These are phyloP conservation scores for Hortiboletus rubellus DNA, from an alignment of 1,284 basidiomycete species.

Conservation along the genomic window DNA sequence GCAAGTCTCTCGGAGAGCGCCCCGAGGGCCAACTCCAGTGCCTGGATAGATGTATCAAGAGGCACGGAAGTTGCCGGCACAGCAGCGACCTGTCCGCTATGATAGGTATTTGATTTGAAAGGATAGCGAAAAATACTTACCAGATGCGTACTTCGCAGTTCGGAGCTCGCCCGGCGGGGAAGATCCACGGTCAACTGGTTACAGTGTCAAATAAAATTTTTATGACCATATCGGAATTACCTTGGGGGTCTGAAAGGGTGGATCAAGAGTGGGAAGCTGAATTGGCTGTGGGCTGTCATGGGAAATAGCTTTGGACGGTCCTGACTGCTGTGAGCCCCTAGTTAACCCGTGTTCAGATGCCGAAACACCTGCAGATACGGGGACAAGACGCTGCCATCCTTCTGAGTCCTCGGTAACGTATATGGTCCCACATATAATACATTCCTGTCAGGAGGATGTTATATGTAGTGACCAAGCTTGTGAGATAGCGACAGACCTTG, in stretches of 20 bases:
- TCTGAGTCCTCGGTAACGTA: conserved; percentile 59
- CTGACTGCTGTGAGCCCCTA: conserved; percentile 10
- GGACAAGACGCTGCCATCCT: conserved; percentile 51
- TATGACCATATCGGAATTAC: conserved; percentile 13
- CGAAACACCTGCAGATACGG: conserved; percentile 23
- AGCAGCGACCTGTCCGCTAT: conserved; percentile 14
- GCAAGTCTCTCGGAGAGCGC: conserved; percentile 54
- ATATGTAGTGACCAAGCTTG: conserved; percentile 2
- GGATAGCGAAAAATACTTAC: conserved; percentile 1
- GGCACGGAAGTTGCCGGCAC: conserved; percentile 19
- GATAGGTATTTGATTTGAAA: conserved; percentile 1
- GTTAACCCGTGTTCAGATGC: conserved; percentile 3
- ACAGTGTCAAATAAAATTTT: conserved; percentile 13
- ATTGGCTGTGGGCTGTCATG: conserved; percentile 32
- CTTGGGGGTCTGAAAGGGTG: conserved; percentile 31
- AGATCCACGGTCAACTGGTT: conserved; percentile 25
- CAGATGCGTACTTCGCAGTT: conserved; percentile 22
- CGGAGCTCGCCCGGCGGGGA: conserved; percentile 11
- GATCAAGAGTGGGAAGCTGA: conserved; percentile 36
- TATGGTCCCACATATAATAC: conserved; percentile 67
- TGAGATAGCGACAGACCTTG: conserved; percentile 48
- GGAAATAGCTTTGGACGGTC: conserved; percentile 8
- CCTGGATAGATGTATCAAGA: conserved; percentile 40
- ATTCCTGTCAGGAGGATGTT: conserved; percentile 53
- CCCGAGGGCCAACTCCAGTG: conserved; percentile 56